phyloP scores from a whole-genome alignment of 2,329 filamentous ascomycete species.

The Mariannaea elegans region DNA sequence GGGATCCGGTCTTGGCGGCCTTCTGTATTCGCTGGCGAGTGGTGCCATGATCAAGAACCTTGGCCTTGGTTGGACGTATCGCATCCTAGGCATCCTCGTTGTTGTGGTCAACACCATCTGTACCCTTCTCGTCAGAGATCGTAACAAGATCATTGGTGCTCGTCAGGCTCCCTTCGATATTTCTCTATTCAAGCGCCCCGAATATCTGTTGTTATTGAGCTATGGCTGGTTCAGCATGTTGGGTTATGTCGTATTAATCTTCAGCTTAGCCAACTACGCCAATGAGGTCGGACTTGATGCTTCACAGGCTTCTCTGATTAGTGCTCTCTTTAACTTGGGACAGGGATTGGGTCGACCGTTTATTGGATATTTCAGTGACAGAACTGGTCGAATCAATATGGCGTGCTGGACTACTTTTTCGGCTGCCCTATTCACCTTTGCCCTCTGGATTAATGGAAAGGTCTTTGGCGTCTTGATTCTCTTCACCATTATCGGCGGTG shows the following conservation, averaged over 20 bases:
- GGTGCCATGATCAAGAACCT: constrained; percentile 74
- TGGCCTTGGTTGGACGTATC: constrained; percentile 72
- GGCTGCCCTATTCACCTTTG: constrained; percentile 70
- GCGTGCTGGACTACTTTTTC: constrained; percentile 71
- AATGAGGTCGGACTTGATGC: constrained; percentile 72
- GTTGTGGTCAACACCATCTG: constrained; percentile 72
- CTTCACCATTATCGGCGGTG: constrained; percentile 76
- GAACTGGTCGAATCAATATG: constrained; percentile 77
- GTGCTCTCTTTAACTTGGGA: constrained; percentile 76
- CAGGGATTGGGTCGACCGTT: constrained; percentile 75
- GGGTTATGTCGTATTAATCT: constrained; percentile 80
- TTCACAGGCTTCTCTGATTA: constrained; percentile 74
- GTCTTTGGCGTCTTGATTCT: constrained; percentile 73
- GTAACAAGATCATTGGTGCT: constrained; percentile 76
- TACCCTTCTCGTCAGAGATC: constrained; percentile 71
- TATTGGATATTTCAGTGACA: constrained; percentile 78
- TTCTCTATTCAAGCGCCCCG: constrained; percentile 65
- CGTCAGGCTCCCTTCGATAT: constrained; percentile 73
- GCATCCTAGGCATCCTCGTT: constrained; percentile 70
- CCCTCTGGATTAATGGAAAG: constrained; percentile 76
- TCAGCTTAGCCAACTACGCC: constrained; percentile 79
- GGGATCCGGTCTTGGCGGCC: constrained; percentile 79
- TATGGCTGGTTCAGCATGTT: constrained; percentile 79
- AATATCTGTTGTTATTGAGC: constrained; percentile 71
- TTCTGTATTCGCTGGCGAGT: constrained; percentile 72